Evolutionary conservation across 331 rosid genomes (phyloP).

Genomic region (Rosa hybrid): DNA sequence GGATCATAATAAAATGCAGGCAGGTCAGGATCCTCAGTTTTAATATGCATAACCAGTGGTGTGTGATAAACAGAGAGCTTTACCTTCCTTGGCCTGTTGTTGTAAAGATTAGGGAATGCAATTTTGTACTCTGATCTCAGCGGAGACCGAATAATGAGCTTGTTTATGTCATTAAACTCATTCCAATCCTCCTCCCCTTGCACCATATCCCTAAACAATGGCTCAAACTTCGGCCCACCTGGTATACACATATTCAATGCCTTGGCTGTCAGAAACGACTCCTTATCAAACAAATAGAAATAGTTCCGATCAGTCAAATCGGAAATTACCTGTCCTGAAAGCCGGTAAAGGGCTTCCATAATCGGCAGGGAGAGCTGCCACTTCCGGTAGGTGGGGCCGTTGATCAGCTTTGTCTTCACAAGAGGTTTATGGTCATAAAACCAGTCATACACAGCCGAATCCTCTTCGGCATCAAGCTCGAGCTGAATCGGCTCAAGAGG

Average conservation of each 20-base stretch:
- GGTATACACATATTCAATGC: constrained; percentile 98
- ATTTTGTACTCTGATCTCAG: constrained; percentile 90
- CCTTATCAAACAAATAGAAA: constrained; percentile 96
- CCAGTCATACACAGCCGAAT: constrained; percentile 90
- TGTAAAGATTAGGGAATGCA: constrained; percentile 95
- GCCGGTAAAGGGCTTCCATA: constrained; percentile 96
- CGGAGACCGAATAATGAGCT: constrained; percentile 94
- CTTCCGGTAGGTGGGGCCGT: constrained; percentile 92
- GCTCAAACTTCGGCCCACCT: constrained; percentile 95
- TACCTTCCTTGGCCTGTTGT: constrained; percentile 97
- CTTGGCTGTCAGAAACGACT: constrained; percentile 93
- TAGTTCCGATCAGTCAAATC: constrained; percentile 91
- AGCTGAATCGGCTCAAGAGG: constrained; percentile 91
- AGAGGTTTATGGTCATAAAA: constrained; percentile 95
- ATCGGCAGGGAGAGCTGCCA: constrained; percentile 98
- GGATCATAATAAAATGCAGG: constrained; percentile 99
- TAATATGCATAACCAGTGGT: constrained; percentile 91
- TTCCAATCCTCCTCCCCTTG: constrained; percentile 99
- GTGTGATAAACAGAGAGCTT: constrained; percentile 89
- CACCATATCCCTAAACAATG: constrained; percentile 95
- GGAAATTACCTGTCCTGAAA: constrained; percentile 91
- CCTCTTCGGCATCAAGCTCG: constrained; percentile 91
- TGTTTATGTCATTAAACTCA: constrained; percentile 97
- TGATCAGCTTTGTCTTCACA: constrained; percentile 85
- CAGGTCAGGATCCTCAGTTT: constrained; percentile 92